These are phyloP conservation scores for Paxillus rubicundulus DNA, from an alignment of 768 basidiomycete species.

Conservation along the genomic window DNA sequence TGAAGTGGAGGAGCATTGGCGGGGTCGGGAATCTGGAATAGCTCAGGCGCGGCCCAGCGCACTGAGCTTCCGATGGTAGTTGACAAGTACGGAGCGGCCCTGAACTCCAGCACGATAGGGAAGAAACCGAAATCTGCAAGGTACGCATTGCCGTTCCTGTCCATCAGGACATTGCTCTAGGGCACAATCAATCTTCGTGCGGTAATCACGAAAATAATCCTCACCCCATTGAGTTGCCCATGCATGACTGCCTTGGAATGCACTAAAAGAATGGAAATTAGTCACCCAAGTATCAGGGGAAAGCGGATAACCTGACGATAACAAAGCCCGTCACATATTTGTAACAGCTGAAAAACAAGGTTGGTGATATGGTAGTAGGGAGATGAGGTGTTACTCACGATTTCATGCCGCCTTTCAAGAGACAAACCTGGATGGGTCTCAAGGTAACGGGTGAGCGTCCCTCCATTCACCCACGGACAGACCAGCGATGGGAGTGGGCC, in stretches of 20 bases:
- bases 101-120: conserved; percentile 24
- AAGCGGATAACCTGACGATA: conserved; percentile 10
- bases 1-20: conserved; percentile 14
- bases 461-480: conserved; percentile 34
- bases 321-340: conserved; percentile 17
- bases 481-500: conserved; percentile 33
- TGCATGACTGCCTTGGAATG: conserved; percentile 36
- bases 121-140: conserved; percentile 40
- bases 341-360: neutral
- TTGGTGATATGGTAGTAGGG: neutral
- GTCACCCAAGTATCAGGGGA: neutral
- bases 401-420: neutral
- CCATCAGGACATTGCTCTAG: conserved; percentile 38
- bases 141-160: conserved; percentile 28
- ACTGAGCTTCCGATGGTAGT: conserved; percentile 43
- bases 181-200: neutral
- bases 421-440: conserved; percentile 9
- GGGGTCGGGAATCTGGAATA: conserved; percentile 35
- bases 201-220: neutral
- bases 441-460: conserved; percentile 25
- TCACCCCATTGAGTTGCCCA: conserved; percentile 46
- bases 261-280: neutral
- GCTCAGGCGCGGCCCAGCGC: conserved; percentile 45
- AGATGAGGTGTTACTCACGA: conserved; percentile 10
- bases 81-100: conserved; percentile 22